These are phyloP conservation scores for Trichoderma oligosporum DNA, from an alignment of 2,329 filamentous ascomycete genomes.

Conservation along the genomic window DNA sequence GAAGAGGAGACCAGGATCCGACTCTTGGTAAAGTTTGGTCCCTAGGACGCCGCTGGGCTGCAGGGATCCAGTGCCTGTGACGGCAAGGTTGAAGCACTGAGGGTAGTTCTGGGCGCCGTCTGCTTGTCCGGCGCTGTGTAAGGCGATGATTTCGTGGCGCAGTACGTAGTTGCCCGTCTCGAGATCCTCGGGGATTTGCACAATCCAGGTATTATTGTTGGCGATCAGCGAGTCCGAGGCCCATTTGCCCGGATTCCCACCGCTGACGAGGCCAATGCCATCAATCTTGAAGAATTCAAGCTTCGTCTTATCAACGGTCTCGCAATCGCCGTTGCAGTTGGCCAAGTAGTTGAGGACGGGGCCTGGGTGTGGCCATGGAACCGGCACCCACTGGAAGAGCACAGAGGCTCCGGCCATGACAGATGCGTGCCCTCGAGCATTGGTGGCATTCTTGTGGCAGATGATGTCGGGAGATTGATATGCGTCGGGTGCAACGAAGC, in stretches of 20 bases:
- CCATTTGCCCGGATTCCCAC: conserved; percentile 36
- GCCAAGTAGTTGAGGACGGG: conserved; percentile 46
- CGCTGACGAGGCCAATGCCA: conserved; percentile 37
- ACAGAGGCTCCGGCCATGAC: conserved; percentile 45
- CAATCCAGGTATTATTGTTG: conserved; percentile 49
- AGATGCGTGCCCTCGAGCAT: conserved; percentile 39
- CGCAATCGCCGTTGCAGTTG: conserved; percentile 42
- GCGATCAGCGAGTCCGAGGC: conserved; percentile 44
- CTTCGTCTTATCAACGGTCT: conserved; percentile 38
- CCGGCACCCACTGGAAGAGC: conserved; percentile 46
- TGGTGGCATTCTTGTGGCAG: conserved; percentile 43
- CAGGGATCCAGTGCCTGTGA: conserved; percentile 40
- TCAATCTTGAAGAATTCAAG: conserved; percentile 49
- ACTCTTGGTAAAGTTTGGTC: conserved; percentile 35
- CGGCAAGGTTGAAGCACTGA: conserved; percentile 49
- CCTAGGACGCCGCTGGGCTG: conserved; percentile 33
- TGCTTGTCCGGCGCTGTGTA: conserved; percentile 44
- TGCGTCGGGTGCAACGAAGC: conserved; percentile 46
- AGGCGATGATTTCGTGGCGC: conserved; percentile 53
- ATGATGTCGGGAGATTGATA: conserved; percentile 44
- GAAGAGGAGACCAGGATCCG: conserved; percentile 36
- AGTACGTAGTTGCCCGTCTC: conserved; percentile 52
- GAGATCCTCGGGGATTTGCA: conserved; percentile 46
- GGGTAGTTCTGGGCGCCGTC: conserved; percentile 50
- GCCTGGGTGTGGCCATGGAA: conserved; percentile 48